These are phyloP conservation scores for Clavulina sp. DNA, from an alignment of 768 basidiomycete genomes.

Conservation along the genomic window DNA sequence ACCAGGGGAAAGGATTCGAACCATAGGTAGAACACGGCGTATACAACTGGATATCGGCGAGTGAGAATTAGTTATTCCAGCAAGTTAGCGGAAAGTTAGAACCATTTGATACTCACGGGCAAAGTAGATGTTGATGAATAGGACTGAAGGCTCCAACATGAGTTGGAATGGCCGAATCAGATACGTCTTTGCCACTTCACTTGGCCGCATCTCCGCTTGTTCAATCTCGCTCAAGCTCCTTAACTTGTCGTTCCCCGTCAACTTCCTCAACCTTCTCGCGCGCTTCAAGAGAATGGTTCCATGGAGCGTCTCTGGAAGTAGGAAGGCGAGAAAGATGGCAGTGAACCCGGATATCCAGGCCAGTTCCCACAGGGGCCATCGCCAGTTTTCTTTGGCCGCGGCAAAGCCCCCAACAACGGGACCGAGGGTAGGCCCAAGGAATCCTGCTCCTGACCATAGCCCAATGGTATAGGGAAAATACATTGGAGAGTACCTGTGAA, in stretches of 20 bases:
- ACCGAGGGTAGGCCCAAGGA: slow-evolving; percentile 17
- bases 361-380: slow-evolving; percentile 21
- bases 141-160: slow-evolving; percentile 17
- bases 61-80: too few species aligned
- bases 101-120: slow-evolving; percentile 3
- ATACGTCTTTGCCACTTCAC: slow-evolving; percentile 13
- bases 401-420: slow-evolving; percentile 20
- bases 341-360: slow-evolving; percentile 18
- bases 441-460: slow-evolving; percentile 17
- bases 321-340: slow-evolving; percentile 17
- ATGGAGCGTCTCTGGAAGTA: slow-evolving; percentile 21
- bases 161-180: slow-evolving; percentile 17
- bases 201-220: slow-evolving; percentile 11
- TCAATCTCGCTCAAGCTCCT: slow-evolving; percentile 18
- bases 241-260: slow-evolving; percentile 20
- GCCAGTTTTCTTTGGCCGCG: slow-evolving; percentile 19
- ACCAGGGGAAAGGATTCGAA: slow-evolving; percentile 20
- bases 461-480: slow-evolving; percentile 18
- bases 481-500: neutral
- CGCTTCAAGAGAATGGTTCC: slow-evolving; percentile 21
- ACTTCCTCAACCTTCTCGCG: slow-evolving; percentile 20
- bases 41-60: slow-evolving; percentile 12
- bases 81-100: neutral
- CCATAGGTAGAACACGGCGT: slow-evolving; percentile 12
- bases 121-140: slow-evolving; percentile 18